Evolutionary conservation across 805 yeast genomes (phyloP), one percentile per base, ranked within the genome.

Genomic region (Candida sakaeoensis): DNA sequence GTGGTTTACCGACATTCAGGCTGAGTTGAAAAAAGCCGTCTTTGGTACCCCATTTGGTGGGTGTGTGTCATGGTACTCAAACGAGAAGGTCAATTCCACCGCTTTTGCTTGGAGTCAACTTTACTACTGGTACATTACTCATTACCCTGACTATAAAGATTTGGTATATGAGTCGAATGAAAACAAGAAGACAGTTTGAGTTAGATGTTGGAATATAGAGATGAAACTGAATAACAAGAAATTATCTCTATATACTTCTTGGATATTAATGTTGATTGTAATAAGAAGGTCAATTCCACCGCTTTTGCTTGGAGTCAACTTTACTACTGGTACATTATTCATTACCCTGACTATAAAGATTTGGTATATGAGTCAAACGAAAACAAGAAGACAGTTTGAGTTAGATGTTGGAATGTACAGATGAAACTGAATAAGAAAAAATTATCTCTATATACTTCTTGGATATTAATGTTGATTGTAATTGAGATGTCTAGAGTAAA

Each of bases 11-110:
- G 49, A 41, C 5, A 45, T 52, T 3, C 71, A 66, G 43, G 46
- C 23, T 4, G 47, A 47, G 26, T 57, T 65, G 43, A 40, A 37
- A 27, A 48, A 43, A 33, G 46, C 61, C 5, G 71, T 68, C 1
- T 68, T 57, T 47, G 73, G 73, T 2, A 51, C 64, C 7, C 41
- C 46, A 3, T 62, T 60, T 41, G 73, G 72, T 3, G 73, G 73
- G 2, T 68, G 73, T 45, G 48, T 48, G 9, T 56, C 69, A n/a
- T 68, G 73, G 72, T 68, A 66, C 40, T 17, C 60, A 1, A 40
- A 47, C 24, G 52, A 44, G 15, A 61, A 60, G 10, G 37, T 48
- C 39, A 67, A 67, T 43, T 46, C 53, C 25, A 54, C 69, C 9
- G 58, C 66, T 3, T 68, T 64, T 40, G 69, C 71, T 2, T 62